A percentile compares a stretch with the other conserved stretches of the same genome.
Conservation (phyloP, 1,284 basidiomycete species). For the Flammula alnicola region DNA sequence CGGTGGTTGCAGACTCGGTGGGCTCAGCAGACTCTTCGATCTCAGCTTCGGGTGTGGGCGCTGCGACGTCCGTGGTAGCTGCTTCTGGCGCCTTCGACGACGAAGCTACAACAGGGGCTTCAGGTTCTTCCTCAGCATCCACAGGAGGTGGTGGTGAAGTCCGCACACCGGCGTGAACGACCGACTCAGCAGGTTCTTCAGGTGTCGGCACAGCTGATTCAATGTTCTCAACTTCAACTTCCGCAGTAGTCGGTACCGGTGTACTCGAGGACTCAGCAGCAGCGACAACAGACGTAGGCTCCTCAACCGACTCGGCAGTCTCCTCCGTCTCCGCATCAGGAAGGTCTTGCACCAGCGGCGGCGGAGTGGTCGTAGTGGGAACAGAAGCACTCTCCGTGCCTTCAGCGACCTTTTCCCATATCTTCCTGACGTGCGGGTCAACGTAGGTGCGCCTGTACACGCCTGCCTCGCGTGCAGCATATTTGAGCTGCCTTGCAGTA, state of each 20-base stretch:
- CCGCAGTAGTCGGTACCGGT: constrained; percentile 5
- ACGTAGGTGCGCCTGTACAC: constrained; percentile 62
- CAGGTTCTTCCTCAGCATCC: background rate
- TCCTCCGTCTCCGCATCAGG: background rate
- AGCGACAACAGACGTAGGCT: constrained; percentile 21
- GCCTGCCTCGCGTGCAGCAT: constrained; percentile 37
- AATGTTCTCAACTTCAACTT: constrained; percentile 5
- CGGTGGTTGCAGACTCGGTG: background rate
- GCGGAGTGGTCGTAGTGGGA: background rate
- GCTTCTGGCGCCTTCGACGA: constrained; percentile 3
- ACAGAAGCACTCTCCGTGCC: constrained; percentile 12
- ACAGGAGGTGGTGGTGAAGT: background rate
- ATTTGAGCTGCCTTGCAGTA: constrained; percentile 16
- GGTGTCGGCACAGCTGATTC: constrained; percentile 9
- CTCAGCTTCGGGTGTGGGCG: constrained; percentile 1
- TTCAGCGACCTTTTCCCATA: constrained; percentile 72
- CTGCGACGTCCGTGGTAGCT: constrained; percentile 13
- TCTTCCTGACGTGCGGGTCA: constrained; percentile 68
- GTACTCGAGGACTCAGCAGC: constrained; percentile 16
- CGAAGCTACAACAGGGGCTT: background rate
- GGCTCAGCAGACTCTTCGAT: background rate
- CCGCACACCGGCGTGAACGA: constrained; percentile 1
- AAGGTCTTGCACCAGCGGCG: background rate
- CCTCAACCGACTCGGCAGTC: constrained; percentile 8
- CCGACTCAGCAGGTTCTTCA: constrained; percentile 8